These are phyloP conservation scores for Nyctanthes arbortristis DNA, from an alignment of 257 asterid species.

Conservation along the genomic window DNA sequence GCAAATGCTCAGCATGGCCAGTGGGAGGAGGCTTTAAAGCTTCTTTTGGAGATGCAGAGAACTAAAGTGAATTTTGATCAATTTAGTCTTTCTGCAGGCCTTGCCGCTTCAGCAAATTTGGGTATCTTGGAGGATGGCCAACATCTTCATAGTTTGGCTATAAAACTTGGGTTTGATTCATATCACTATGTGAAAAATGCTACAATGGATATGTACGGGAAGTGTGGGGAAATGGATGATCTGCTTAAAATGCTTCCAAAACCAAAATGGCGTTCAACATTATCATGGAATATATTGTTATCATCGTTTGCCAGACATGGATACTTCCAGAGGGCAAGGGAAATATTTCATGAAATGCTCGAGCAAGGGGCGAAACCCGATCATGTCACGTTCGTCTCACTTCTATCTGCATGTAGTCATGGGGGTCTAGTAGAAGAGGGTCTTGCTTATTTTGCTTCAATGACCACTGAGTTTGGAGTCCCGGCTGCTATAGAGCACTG, in stretches of 20 bases:
- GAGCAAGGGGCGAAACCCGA: constrained; percentile 55
- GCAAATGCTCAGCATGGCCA: constrained; percentile 69
- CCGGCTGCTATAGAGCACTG: constrained; percentile 75
- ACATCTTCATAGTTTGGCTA: constrained; percentile 64
- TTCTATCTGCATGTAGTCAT: constrained; percentile 88
- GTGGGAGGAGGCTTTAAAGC: constrained; percentile 81
- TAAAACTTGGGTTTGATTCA: constrained; percentile 58
- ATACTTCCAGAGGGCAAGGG: constrained; percentile 50
- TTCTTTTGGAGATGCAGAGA: constrained; percentile 75
- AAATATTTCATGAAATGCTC: constrained; percentile 66
- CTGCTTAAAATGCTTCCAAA: constrained; percentile 63
- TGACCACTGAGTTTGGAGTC: constrained; percentile 62
- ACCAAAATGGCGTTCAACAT: constrained; percentile 48
- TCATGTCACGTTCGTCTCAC: constrained; percentile 87
- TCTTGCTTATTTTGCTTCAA: constrained; percentile 57
- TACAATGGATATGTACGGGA: constrained; percentile 87
- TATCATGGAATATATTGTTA: constrained; percentile 75
- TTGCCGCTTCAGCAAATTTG: constrained; percentile 68
- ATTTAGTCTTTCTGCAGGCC: constrained; percentile 78
- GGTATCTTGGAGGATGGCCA: constrained; percentile 76
- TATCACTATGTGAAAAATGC: constrained; percentile 63
- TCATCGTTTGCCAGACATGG: constrained; percentile 85
- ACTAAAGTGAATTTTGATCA: constrained; percentile 66
- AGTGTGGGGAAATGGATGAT: constrained; percentile 71
- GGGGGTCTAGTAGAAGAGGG: constrained; percentile 88